Conservation (phyloP, 2,329 filamentous ascomycete species). For the Alternaria tenuissima region DNA sequence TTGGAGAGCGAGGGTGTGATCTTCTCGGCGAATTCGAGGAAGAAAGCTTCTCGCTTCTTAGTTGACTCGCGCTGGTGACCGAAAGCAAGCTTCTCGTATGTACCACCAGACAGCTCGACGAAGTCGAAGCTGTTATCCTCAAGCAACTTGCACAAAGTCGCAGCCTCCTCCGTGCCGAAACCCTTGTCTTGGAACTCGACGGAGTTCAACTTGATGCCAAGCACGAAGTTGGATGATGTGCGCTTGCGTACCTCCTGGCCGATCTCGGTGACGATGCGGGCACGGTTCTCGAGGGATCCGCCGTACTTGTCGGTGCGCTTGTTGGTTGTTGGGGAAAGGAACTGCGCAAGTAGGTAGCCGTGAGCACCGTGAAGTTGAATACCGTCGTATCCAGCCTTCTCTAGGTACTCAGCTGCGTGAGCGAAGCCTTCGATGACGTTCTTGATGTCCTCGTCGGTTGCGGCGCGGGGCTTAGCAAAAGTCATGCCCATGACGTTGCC, state of each 20-base stretch:
- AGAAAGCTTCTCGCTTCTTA: slow-evolving; percentile 66
- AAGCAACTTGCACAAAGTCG: slow-evolving; percentile 57
- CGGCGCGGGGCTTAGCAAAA: slow-evolving; percentile 63
- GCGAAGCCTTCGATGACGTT: slow-evolving; percentile 67
- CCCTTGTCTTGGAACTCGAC: slow-evolving; percentile 64
- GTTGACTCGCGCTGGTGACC: slow-evolving; percentile 63
- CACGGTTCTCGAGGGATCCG: slow-evolving; percentile 54
- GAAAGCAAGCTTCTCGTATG: slow-evolving; percentile 64
- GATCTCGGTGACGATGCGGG: slow-evolving; percentile 54
- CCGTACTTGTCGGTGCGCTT: slow-evolving; percentile 55
- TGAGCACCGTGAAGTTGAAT: slow-evolving; percentile 58
- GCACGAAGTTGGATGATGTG: slow-evolving; percentile 51
- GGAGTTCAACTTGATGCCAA: slow-evolving; percentile 68
- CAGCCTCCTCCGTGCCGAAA: slow-evolving; percentile 61
- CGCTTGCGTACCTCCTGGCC: slow-evolving; percentile 49
- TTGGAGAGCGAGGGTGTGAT: slow-evolving; percentile 63
- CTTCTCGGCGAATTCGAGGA: slow-evolving; percentile 66
- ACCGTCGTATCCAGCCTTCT: slow-evolving; percentile 68
- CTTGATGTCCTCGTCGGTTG: slow-evolving; percentile 64
- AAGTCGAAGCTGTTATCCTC: slow-evolving; percentile 63
- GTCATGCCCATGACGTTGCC: slow-evolving; percentile 54
- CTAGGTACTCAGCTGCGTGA: slow-evolving; percentile 67
- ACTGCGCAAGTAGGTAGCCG: slow-evolving; percentile 57
- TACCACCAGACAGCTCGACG: slow-evolving; percentile 68
- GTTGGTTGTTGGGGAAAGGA: slow-evolving; percentile 55